Evolutionary conservation across 441 rosid species (phyloP), one percentile per base, ranked within the genome.

Genomic region (Theobroma grandiflorum): DNA sequence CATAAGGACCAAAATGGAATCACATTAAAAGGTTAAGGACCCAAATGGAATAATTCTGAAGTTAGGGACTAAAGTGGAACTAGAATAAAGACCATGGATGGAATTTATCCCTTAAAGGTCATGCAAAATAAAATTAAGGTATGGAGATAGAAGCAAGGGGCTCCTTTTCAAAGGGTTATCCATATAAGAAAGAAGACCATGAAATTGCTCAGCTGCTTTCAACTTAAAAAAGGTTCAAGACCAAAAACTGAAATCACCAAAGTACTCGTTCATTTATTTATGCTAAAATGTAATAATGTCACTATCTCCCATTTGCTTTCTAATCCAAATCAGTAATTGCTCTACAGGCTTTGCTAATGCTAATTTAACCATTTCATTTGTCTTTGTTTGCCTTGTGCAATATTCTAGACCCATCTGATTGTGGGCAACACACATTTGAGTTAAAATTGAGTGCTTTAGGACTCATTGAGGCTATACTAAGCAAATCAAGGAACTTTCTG

Each of bases 401-500:
- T n/a, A 7, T 55, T 55, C 61, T n/a, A 55, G 11, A 0, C 0
- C 26, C 59, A 55, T 55, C n/a, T 18, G 59, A 6, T 55, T 18
- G 59, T 6, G 2, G 59, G 26, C 26, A 55, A n/a, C 61, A 55
- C 31, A 14, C 10, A 55, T 55, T n/a, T 55, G 2, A 55, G 59
- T 8, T 6, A 18, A 52, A 55, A n/a, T 55, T 3, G 33, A 2
- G 40, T 12, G 67, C n/a, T 62, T 62, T 62, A 33, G 43, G 8
- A 62, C 40, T 18, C 37, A 33, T 62, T 62, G 4, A 15, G 33
- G 43, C 43, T 63, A 14, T 35, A n/a, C 20, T 6, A 63, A 35
- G 68, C 45, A 63, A 58, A 63, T 63, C 68, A 63, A 63, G 68
- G 68, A 37, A 63, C 4, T 63, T 26, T 26, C 37, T 59, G 16